phyloP scores from a whole-genome alignment of 148 eudicot genomes.

The Simmondsia chinensis region DNA sequence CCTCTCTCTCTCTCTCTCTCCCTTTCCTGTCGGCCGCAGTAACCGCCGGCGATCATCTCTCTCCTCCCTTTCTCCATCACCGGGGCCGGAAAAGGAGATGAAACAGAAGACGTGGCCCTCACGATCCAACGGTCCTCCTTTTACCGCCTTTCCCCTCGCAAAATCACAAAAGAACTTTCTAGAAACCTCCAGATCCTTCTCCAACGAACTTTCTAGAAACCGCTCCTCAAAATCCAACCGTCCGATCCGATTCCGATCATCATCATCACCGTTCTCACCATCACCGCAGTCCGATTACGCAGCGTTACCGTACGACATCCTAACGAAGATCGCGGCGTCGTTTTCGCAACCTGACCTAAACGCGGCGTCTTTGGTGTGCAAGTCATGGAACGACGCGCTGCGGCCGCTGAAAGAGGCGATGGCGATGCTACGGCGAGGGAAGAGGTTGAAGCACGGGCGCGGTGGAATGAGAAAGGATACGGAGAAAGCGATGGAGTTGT shows the following conservation, averaged over 20 bases:
- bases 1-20: background rate
- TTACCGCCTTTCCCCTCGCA: constrained; percentile 29
- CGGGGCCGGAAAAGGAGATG: constrained; percentile 6
- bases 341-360: constrained; percentile 37
- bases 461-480: constrained; percentile 45
- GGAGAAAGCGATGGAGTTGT: constrained; percentile 66
- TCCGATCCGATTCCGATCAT: constrained; percentile 1
- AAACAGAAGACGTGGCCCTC: constrained; percentile 51
- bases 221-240: constrained; percentile 8
- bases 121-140: constrained; percentile 26
- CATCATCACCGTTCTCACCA: background rate
- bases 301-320: constrained; percentile 47
- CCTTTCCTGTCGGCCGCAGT: no score
- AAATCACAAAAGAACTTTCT: no score
- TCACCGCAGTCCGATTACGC: constrained; percentile 26
- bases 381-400: constrained; percentile 67
- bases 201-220: background rate
- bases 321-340: constrained; percentile 38
- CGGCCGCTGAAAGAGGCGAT: constrained; percentile 69
- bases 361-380: constrained; percentile 58
- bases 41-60: no score
- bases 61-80: background rate
- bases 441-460: constrained; percentile 80
- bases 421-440: constrained; percentile 58
- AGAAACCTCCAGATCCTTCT: background rate